phyloP scores from a whole-genome alignment of 257 asterid species.

The Solanum pennellii region DNA sequence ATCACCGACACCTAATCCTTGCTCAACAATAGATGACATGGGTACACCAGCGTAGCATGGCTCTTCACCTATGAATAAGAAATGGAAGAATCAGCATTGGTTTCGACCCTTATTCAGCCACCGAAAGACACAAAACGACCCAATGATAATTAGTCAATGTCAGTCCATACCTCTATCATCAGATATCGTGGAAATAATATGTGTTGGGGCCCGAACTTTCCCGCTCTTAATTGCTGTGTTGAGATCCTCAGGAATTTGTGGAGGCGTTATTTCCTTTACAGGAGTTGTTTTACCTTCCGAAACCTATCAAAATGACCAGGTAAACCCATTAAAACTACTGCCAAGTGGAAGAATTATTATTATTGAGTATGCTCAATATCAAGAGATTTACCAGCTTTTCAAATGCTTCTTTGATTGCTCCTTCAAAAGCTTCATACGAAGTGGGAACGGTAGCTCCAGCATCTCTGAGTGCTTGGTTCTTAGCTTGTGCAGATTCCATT shows the following conservation, averaged over 20 bases:
- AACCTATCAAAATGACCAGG: slow-evolving; percentile 28
- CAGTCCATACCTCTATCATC: slow-evolving; percentile 76
- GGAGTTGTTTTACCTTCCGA: slow-evolving; percentile 64
- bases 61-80: slow-evolving; percentile 70
- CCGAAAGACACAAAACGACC: background rate
- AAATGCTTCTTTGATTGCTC: slow-evolving; percentile 70
- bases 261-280: slow-evolving; percentile 81
- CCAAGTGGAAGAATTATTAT: background rate
- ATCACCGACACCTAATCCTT: slow-evolving; percentile 98
- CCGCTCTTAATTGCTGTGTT: slow-evolving; percentile 90
- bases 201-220: slow-evolving; percentile 98
- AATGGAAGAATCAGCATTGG: background rate
- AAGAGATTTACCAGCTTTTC: slow-evolving; percentile 43
- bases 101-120: background rate
- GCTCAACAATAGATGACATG: slow-evolving; percentile 94
- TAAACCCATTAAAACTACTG: background rate
- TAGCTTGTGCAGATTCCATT: slow-evolving; percentile 99
- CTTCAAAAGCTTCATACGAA: slow-evolving; percentile 88
- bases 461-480: slow-evolving; percentile 85
- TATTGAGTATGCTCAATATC: background rate
- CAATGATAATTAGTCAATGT: background rate
- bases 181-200: slow-evolving; percentile 92
- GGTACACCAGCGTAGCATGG: slow-evolving; percentile 93
- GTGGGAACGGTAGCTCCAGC: slow-evolving; percentile 97
- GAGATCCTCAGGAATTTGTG: slow-evolving; percentile 98